Conservation (phyloP, 306 rosid species). For the Trifolium subterraneum region DNA sequence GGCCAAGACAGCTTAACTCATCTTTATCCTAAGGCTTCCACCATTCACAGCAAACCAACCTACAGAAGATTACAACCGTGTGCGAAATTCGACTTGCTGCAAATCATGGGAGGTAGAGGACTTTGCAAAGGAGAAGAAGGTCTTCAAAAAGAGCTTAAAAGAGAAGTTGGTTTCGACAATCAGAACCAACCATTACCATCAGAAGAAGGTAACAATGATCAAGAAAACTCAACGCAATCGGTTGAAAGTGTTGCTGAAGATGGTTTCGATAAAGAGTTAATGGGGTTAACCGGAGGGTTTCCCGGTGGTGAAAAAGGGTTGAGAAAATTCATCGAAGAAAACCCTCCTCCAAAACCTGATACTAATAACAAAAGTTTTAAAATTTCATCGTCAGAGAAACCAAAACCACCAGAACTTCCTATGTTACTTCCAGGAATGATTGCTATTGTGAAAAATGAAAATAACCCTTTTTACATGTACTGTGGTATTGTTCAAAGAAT, state of each 20-base stretch:
- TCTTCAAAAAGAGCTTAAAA: slow-evolving; percentile 62
- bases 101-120: slow-evolving; percentile 92
- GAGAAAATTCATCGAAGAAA: slow-evolving; percentile 66
- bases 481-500: slow-evolving; percentile 58
- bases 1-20: slow-evolving; percentile 52
- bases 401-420: slow-evolving; percentile 60
- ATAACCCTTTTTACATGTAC: slow-evolving; percentile 77
- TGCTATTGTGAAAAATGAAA: slow-evolving; percentile 67
- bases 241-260: slow-evolving; percentile 55
- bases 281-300: slow-evolving; percentile 94
- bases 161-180: slow-evolving; percentile 45
- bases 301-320: slow-evolving; percentile 95
- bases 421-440: slow-evolving; percentile 77
- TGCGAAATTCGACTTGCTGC: slow-evolving; percentile 66
- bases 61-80: slow-evolving; percentile 34
- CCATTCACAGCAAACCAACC: slow-evolving; percentile 44
- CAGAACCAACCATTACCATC: slow-evolving; percentile 40
- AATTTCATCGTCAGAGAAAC: slow-evolving; percentile 52
- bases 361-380: slow-evolving; percentile 28
- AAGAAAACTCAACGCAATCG: slow-evolving; percentile 44
- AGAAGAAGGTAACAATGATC: slow-evolving; percentile 18
- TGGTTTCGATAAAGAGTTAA: slow-evolving; percentile 82
- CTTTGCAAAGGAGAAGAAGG: slow-evolving; percentile 86
- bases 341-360: slow-evolving; percentile 69
- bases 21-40: slow-evolving; percentile 44